Base-by-base conservation (phyloP, 306 rosid species). In the Lupinus albus region DNA sequence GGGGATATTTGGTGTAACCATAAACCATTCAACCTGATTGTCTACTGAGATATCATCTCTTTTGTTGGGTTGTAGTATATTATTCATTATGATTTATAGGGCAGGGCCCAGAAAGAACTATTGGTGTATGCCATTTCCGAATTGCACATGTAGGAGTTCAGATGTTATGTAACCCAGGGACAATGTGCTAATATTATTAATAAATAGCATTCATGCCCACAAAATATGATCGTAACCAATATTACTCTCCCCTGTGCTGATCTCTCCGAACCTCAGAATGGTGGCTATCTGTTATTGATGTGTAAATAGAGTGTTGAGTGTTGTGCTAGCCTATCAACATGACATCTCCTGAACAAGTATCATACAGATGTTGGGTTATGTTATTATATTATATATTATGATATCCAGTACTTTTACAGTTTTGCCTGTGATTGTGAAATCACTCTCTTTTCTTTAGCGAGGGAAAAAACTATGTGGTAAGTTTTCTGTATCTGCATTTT, bases 191-290 rank as follows among this genome's bases (percentile, higher is more conserved):
- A 25, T 36, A 55, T 38, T 60, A 67, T 30, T 28, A 2, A 21
- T 1, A 17, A 7, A 11, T 18, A 6, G 42, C 39, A 39, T 21
- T 54, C 7, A 7, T 54, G 16, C 57, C 38, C 35, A 45, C 15
- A 32, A 21, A 25, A 25, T 25, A 25, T 25, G 30, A 76, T 6
- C 52, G 6, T 18, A 53, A 16, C 3, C 35, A 44, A 13, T 68
- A 25, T 45, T 71, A 21, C 51, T 71, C 36, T 68, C 7, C 13
- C 28, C 13, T 20, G 5, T 48, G 49, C 9, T 71, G 35, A 49
- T 46, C 47, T 58, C 14, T 58, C 10, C 8, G 38, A 33, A 33
- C 5, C 38, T 33, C 7, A 47, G 8, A 35, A 11, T 46, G 49
- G 60, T 11, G 9, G 17, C 44, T 4, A 42, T 54, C 16, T 8